Percentiles rank a stretch among this genome's conserved stretches.
phyloP scores from a whole-genome alignment of 2,329 filamentous ascomycete genomes.

The Paracorniculantispora psalliotae region DNA sequence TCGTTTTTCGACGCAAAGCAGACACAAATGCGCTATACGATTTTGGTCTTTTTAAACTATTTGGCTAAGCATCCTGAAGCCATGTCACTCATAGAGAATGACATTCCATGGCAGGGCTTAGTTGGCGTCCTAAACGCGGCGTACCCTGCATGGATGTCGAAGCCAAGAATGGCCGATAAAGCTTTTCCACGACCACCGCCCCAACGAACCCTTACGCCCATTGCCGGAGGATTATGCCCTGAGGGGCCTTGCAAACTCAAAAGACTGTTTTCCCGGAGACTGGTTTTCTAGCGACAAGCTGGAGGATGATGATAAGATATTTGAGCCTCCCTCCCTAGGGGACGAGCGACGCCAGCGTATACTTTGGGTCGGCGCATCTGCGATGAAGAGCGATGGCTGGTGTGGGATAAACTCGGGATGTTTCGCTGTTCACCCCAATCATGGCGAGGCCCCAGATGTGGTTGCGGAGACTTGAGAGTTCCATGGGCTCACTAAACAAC shows the following conservation, averaged over 20 bases:
- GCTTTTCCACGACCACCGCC: conserved; percentile 45
- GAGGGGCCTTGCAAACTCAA: conserved; percentile 56
- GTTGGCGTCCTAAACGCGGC: conserved; percentile 35
- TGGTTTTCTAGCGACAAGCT: conserved; percentile 56
- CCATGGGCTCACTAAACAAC: too few relatives aligned
- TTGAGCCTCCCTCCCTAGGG: conserved; percentile 56
- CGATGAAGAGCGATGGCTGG: conserved; percentile 35
- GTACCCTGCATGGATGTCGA: conserved; percentile 22
- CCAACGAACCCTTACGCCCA: conserved; percentile 43
- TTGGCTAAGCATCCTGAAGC: conserved; percentile 37
- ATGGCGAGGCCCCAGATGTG: not conserved
- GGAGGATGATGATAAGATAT: conserved; percentile 61
- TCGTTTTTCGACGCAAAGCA: conserved; percentile 47
- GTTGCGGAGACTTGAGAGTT: not conserved
- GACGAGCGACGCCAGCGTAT: conserved; percentile 55
- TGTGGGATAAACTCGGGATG: conserved; percentile 33
- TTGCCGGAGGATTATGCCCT: conserved; percentile 66
- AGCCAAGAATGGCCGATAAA: conserved; percentile 33
- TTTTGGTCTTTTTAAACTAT: conserved; percentile 53
- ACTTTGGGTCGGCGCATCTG: conserved; percentile 51
- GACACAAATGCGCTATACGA: conserved; percentile 57
- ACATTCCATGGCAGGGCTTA: conserved; percentile 48
- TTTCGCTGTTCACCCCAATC: not conserved
- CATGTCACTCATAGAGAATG: conserved; percentile 37
- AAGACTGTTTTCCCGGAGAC: conserved; percentile 51